Evolutionary conservation across 129 eudicot species (phyloP), one percentile per base, ranked within the genome.

Genomic region (Flaveria trinervia): DNA sequence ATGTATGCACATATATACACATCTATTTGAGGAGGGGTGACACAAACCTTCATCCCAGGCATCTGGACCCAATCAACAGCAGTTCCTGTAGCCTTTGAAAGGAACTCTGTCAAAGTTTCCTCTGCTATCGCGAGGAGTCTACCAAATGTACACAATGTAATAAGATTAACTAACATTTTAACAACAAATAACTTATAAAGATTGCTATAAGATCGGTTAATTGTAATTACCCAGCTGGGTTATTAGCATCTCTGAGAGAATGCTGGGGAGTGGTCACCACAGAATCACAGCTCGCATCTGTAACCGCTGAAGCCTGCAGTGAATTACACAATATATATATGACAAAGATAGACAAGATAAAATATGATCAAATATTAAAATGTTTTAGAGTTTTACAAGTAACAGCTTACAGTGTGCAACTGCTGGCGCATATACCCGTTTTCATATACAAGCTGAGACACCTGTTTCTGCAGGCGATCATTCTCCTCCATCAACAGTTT

Each of bases 11-110:
- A 36, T 36, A 36, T 36, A 36, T 36, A 36, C 7, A 36, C 1
- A 36, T 36, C 41, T 36, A 36, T 36, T 36, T 36, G n/a, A 9
- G 10, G 20, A 75, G 17, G 18, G 16, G 33, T 7, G 51, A 65
- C 14, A 54, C 43, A 41, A 73, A 93, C 98, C 98, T 93, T 93
- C 98, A 93, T 93, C 96, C 98, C 98, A 87, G 98, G 98, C 98
- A 93, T 93, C 88, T 88, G 97, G 88, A 93, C 97, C 98, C 98
- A 93, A 90, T 93, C 96, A 60, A 93, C 96, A 87, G 98, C 97
- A 81, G 97, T 93, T 85, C 98, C 98, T 71, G 98, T 93, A 87
- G 98, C 98, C 92, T 93, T 93, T 62, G 98, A 92, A 77, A 92
- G 98, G 98, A 92, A 92, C 98, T 92, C 98, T 67, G 96, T 88